phyloP scores from a whole-genome alignment of 768 basidiomycete genomes.

The Cytidiella melzeri region DNA sequence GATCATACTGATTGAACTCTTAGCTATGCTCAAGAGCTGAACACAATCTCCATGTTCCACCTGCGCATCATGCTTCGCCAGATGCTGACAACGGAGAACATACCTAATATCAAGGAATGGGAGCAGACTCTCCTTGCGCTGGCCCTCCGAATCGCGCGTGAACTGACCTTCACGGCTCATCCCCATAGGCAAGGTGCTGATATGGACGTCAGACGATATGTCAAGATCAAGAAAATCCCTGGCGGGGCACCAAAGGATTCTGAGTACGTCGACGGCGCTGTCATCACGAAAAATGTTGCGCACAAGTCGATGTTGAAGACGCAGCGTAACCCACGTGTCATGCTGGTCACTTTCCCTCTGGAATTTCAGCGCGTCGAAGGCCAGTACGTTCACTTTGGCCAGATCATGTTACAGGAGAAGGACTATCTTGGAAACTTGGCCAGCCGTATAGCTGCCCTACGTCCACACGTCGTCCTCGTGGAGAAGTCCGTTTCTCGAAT shows the following conservation, averaged over 20 bases:
- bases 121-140: constrained; percentile 76
- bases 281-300: constrained; percentile 96
- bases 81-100: constrained; percentile 75
- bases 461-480: constrained; percentile 89
- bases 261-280: constrained; percentile 94
- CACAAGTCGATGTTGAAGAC: constrained; percentile 90
- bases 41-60: constrained; percentile 82
- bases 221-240: constrained; percentile 98
- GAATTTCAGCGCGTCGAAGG: constrained; percentile 92
- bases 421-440: constrained; percentile 88
- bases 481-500: constrained; percentile 88
- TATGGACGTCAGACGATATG: constrained; percentile 92
- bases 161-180: constrained; percentile 68
- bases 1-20: constrained; percentile 1
- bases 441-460: constrained; percentile 80
- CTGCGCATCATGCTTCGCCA: constrained; percentile 88
- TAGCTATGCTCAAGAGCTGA: constrained; percentile 81
- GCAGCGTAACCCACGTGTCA: constrained; percentile 83
- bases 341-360: constrained; percentile 92
- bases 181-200: constrained; percentile 80
- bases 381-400: constrained; percentile 89
- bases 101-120: constrained; percentile 85
- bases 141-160: constrained; percentile 79
- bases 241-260: constrained; percentile 90
- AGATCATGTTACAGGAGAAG: constrained; percentile 87